Conservation (phyloP, 495 filamentous ascomycete species). For the Tuber microsphaerosporum region DNA sequence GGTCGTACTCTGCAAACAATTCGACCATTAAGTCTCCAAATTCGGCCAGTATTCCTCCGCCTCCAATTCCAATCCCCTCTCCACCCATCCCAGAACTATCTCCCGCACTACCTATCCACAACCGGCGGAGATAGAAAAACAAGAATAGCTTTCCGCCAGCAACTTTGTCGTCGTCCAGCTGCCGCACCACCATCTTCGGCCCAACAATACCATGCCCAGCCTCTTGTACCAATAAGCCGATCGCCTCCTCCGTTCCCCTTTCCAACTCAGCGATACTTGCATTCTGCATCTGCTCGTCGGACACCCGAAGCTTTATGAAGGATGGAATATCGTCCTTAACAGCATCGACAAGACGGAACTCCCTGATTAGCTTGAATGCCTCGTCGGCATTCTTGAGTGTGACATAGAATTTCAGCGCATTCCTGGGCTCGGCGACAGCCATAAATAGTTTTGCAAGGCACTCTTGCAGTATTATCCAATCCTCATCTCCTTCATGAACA, state of each 20-base stretch:
- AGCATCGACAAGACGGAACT: slow-evolving; percentile 75
- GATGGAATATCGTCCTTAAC: slow-evolving; percentile 81
- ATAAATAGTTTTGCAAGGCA: slow-evolving; percentile 77
- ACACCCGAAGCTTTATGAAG: slow-evolving; percentile 78
- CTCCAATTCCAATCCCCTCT: slow-evolving; percentile 45
- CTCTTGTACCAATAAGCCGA: slow-evolving; percentile 80
- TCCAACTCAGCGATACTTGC: slow-evolving; percentile 66
- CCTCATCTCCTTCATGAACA: slow-evolving; percentile 42
- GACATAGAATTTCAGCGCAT: slow-evolving; percentile 83
- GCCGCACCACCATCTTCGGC: slow-evolving; percentile 66
- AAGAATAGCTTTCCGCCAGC: slow-evolving; percentile 57
- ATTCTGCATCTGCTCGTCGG: slow-evolving; percentile 59
- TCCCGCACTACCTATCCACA: slow-evolving; percentile 60
- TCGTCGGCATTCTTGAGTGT: slow-evolving; percentile 82
- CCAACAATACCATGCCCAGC: slow-evolving; percentile 79
- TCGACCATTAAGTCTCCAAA: slow-evolving; percentile 78
- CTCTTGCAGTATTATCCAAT: slow-evolving; percentile 74
- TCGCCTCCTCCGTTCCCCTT: slow-evolving; percentile 68
- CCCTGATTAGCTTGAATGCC: slow-evolving; percentile 73
- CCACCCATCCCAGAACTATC: slow-evolving; percentile 48
- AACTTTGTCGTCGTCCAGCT: slow-evolving; percentile 53
- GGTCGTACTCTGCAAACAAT: slow-evolving; percentile 78
- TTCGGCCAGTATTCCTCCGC: slow-evolving; percentile 58
- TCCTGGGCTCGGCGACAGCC: slow-evolving; percentile 65
- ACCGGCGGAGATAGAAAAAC: slow-evolving; percentile 79